Evolutionary conservation across 2,329 filamentous ascomycete genomes (phyloP).

Genomic region (Phoma sp.): DNA sequence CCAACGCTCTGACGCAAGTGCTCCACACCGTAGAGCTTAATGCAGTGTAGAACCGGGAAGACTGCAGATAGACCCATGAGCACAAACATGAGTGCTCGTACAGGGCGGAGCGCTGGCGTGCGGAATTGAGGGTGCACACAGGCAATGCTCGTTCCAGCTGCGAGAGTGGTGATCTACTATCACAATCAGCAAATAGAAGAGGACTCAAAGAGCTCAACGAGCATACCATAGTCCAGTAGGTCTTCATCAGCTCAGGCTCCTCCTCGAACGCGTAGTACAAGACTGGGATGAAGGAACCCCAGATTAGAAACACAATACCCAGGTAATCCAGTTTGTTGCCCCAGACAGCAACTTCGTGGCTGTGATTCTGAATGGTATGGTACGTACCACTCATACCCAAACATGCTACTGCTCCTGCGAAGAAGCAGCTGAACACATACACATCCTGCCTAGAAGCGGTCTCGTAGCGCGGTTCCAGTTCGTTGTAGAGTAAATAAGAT

Average conservation of each 20-base stretch:
- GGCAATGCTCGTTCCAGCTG: constrained; percentile 74
- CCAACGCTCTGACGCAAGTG: constrained; percentile 76
- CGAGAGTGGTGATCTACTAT: constrained; percentile 76
- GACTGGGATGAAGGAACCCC: constrained; percentile 87
- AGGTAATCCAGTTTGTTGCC: constrained; percentile 95
- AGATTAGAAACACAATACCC: constrained; percentile 89
- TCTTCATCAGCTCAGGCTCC: constrained; percentile 65
- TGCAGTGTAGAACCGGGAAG: constrained; percentile 80
- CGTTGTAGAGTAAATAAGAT: constrained; percentile 28
- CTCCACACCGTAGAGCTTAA: constrained; percentile 69
- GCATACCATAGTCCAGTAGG: constrained; percentile 76
- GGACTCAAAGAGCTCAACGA: no score
- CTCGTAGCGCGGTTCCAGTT: constrained; percentile 39
- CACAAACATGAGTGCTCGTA: constrained; percentile 88
- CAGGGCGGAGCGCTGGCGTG: constrained; percentile 80
- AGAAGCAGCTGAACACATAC: constrained; percentile 47
- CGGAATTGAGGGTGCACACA: constrained; percentile 84
- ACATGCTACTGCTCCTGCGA: constrained; percentile 51
- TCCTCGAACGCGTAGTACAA: constrained; percentile 68
- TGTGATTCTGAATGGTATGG: constrained; percentile 87
- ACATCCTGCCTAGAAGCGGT: constrained; percentile 46
- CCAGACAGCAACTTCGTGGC: constrained; percentile 74
- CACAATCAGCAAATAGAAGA: neutral
- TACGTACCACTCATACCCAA: constrained; percentile 68
- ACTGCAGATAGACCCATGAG: constrained; percentile 83